phyloP scores from a whole-genome alignment of 768 basidiomycete species.

The Leccinum olivaceopallidum region DNA sequence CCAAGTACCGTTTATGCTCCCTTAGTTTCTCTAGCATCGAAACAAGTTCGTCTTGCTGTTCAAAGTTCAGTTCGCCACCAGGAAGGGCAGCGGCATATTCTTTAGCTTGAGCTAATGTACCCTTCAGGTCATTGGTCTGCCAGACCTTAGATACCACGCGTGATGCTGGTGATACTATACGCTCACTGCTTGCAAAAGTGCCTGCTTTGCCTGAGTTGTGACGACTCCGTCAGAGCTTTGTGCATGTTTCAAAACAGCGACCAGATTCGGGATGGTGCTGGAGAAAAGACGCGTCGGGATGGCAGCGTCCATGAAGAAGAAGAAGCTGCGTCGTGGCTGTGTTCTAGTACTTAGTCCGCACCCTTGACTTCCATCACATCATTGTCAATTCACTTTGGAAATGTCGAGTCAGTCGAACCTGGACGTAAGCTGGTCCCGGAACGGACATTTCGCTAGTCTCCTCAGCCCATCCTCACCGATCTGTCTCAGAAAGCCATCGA shows the following conservation, averaged over 20 bases:
- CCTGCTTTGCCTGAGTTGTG: slow-evolving; percentile 63
- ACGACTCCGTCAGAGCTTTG: slow-evolving; percentile 54
- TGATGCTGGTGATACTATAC: not conserved
- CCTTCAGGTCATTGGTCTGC: slow-evolving; percentile 77
- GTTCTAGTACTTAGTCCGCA: not conserved
- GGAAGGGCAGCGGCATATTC: slow-evolving; percentile 58
- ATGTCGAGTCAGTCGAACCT: slow-evolving; percentile 49
- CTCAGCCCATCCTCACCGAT: slow-evolving; percentile 21
- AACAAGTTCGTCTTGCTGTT: slow-evolving; percentile 73
- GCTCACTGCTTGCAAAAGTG: slow-evolving; percentile 62
- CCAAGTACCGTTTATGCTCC: slow-evolving; percentile 48
- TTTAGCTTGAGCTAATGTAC: slow-evolving; percentile 55
- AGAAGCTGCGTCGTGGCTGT: slow-evolving; percentile 18
- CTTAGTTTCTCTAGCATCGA: slow-evolving; percentile 63
- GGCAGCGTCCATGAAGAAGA: not conserved
- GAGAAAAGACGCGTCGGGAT: slow-evolving; percentile 55
- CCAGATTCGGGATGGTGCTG: slow-evolving; percentile 57
- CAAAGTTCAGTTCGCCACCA: slow-evolving; percentile 68
- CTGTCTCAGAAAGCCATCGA: slow-evolving; percentile 72
- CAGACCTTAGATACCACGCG: not conserved
- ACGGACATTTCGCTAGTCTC: not conserved
- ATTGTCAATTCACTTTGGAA: not conserved
- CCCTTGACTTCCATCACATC: not conserved
- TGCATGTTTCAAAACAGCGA: slow-evolving; percentile 59
- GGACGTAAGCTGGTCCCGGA: slow-evolving; percentile 39